These are phyloP conservation scores for Lachancea sp. DNA, from an alignment of 805 yeast species.

Conservation along the genomic window DNA sequence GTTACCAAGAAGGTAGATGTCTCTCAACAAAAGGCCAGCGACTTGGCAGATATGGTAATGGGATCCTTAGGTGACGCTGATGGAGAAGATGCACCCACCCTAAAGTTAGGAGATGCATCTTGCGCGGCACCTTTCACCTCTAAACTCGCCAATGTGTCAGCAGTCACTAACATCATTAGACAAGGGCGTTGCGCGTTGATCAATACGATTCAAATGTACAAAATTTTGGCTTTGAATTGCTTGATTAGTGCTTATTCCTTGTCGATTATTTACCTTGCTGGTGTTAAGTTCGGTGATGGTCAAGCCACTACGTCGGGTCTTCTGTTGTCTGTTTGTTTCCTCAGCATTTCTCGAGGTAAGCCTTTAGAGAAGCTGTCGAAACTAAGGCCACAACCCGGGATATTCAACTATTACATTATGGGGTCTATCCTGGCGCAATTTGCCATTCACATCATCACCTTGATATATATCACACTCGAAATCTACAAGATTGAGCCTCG, in stretches of 20 bases:
- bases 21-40: conserved; percentile 35
- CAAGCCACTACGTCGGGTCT: conserved; percentile 97
- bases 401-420: conserved; percentile 92
- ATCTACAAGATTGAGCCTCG: conserved; percentile 89
- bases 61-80: conserved; percentile 35
- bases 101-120: conserved; percentile 96
- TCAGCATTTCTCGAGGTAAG: conserved; percentile 89
- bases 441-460: conserved; percentile 80
- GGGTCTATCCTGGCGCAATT: conserved; percentile 96
- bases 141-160: conserved; percentile 81
- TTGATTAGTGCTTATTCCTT: conserved; percentile 93
- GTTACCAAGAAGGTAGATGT: conserved; percentile 19
- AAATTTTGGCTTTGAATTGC: conserved; percentile 93
- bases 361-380: conserved; percentile 83
- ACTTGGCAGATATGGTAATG: conserved; percentile 40
- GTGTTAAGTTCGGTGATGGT: conserved; percentile 96
- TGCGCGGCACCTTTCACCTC: conserved; percentile 99
- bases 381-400: conserved; percentile 96
- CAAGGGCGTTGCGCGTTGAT: conserved; percentile 98
- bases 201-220: conserved; percentile 97
- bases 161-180: conserved; percentile 89
- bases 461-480: conserved; percentile 76
- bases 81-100: conserved; percentile 76
- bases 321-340: conserved; percentile 86
- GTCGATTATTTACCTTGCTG: conserved; percentile 90